Percentiles rank a stretch among this genome's conserved stretches.
These are phyloP conservation scores for Pseudonitzschia multiseries DNA, from an alignment of 108 stramenopile genomes.

Conservation along the genomic window DNA sequence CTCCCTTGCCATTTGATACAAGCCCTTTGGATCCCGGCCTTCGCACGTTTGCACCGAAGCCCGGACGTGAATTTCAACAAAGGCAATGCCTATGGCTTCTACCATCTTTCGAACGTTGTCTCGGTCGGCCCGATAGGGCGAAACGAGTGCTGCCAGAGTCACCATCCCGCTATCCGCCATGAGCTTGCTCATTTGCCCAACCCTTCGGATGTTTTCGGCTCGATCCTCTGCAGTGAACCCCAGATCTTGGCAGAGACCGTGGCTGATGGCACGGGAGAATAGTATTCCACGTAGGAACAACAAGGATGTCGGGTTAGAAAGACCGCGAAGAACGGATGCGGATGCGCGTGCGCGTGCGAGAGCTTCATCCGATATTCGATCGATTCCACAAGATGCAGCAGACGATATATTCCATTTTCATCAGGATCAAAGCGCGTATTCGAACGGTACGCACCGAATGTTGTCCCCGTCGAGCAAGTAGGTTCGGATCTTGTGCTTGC, in stretches of 20 bases:
- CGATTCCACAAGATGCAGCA: no score
- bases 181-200: conserved; percentile 85
- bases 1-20: conserved; percentile 79
- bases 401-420: no score
- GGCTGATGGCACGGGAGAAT: conserved; percentile 13
- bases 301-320: background rate
- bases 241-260: conserved; percentile 82
- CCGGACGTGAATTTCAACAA: conserved; percentile 84
- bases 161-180: conserved; percentile 89
- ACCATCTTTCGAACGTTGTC: conserved; percentile 62
- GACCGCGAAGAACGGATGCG: background rate
- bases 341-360: no score
- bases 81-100: conserved; percentile 39
- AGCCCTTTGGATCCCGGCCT: conserved; percentile 85
- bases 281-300: no score
- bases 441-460: conserved; percentile 45
- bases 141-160: conserved; percentile 87
- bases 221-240: conserved; percentile 84
- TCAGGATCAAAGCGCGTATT: no score
- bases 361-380: no score
- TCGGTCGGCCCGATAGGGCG: conserved; percentile 82
- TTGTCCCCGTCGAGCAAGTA: conserved; percentile 84
- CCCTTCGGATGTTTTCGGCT: conserved; percentile 88
- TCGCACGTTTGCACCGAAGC: conserved; percentile 78
- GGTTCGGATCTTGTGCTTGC: conserved; percentile 33